A percentile compares a stretch with the other conserved stretches of the same genome.
These are phyloP conservation scores for Syzygium oleosum DNA, from an alignment of 345 rosid species.

Conservation along the genomic window DNA sequence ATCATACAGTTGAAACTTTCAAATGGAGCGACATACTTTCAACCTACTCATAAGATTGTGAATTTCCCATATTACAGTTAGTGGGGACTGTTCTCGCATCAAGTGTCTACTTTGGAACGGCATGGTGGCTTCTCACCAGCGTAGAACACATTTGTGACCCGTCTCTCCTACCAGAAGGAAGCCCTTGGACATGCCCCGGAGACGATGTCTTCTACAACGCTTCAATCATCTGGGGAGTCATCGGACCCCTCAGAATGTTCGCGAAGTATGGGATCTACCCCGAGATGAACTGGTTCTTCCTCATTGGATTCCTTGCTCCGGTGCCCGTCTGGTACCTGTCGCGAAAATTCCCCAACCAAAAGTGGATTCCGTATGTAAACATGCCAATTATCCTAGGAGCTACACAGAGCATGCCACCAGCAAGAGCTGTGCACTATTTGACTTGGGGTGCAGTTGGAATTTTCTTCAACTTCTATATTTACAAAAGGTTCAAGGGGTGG, in stretches of 20 bases:
- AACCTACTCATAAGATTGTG: neutral
- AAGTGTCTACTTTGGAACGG: constrained; percentile 46
- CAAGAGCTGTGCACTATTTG: constrained; percentile 51
- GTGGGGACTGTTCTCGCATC: constrained; percentile 69
- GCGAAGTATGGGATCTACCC: constrained; percentile 48
- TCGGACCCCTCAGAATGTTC: constrained; percentile 73
- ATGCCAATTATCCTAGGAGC: constrained; percentile 54
- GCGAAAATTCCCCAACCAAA: constrained; percentile 52
- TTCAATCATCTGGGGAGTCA: constrained; percentile 86
- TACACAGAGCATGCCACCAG: constrained; percentile 41
- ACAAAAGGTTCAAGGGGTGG: constrained; percentile 50
- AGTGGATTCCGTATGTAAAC: constrained; percentile 48
- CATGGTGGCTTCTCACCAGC: constrained; percentile 71
- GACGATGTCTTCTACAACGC: constrained; percentile 75
- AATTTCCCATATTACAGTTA: constrained; percentile 17
- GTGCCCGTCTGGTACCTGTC: constrained; percentile 55
- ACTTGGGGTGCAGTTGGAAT: constrained; percentile 59
- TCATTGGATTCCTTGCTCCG: constrained; percentile 69
- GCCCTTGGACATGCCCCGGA: constrained; percentile 86
- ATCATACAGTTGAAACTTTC: too few relatives aligned
- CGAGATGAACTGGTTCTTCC: constrained; percentile 70
- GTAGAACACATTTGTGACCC: constrained; percentile 56
- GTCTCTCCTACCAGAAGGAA: constrained; percentile 45
- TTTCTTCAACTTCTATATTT: constrained; percentile 58
- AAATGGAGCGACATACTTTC: too few relatives aligned